These are phyloP conservation scores for Aspergillus sclerotioniger DNA, from an alignment of 495 filamentous ascomycete species.

Conservation along the genomic window DNA sequence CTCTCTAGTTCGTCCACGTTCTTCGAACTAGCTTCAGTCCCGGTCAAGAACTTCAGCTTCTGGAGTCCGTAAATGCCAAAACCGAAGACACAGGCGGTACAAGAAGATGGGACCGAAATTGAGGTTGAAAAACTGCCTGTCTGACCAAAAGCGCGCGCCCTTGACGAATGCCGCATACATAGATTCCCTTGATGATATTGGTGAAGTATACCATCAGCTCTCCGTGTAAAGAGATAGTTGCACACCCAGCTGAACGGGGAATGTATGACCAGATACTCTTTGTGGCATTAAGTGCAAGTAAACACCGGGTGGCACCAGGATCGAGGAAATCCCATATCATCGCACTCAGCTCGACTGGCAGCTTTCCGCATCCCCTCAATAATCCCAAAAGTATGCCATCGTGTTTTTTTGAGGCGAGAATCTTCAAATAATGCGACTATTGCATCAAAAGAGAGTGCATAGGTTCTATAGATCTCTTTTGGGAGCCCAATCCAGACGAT, in stretches of 20 bases:
- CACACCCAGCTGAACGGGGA: not conserved
- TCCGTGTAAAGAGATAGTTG: conserved; percentile 2
- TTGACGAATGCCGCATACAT: conserved; percentile 10
- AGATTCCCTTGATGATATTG: not conserved
- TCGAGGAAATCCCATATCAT: not conserved
- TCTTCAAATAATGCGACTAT: not conserved
- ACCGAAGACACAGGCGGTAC: not conserved
- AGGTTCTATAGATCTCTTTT: not conserved
- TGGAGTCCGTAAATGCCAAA: conserved; percentile 3
- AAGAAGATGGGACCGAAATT: not conserved
- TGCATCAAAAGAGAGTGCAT: not conserved
- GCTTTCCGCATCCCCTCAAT: not conserved
- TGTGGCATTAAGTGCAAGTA: not conserved
- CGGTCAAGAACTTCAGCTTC: not conserved
- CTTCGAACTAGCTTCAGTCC: not conserved
- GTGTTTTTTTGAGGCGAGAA: not conserved
- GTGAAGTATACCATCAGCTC: not conserved
- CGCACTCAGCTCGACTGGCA: not conserved
- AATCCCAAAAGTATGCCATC: not conserved
- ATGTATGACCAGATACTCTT: not conserved
- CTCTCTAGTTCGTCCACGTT: no score
- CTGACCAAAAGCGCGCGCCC: not conserved
- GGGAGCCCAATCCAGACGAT: not conserved
- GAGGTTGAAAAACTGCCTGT: not conserved
- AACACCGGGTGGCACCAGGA: not conserved